Evolutionary conservation across 768 basidiomycete genomes (phyloP).

Genomic region (Russula lepida): DNA sequence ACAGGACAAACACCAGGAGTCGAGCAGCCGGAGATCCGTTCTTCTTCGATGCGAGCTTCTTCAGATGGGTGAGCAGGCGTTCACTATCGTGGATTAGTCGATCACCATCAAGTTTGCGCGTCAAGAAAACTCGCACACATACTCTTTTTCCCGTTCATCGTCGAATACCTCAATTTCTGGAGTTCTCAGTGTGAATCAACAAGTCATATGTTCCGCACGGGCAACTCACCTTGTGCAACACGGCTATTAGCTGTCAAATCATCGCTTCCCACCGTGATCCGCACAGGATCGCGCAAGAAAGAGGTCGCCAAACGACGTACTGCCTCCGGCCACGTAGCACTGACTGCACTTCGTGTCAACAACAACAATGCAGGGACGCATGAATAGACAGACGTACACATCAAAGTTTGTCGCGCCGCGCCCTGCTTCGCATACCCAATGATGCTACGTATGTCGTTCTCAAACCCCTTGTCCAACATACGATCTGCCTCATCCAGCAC

Average conservation of each 20-base stretch:
- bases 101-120: background rate
- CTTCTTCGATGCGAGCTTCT: constrained; percentile 51
- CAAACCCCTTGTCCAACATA: constrained; percentile 97
- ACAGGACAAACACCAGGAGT: constrained; percentile 87
- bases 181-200: background rate
- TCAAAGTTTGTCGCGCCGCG: constrained; percentile 78
- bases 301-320: constrained; percentile 83
- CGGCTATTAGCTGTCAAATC: constrained; percentile 90
- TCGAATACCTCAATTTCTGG: constrained; percentile 82
- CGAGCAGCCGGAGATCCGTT: constrained; percentile 56
- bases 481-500: constrained; percentile 97
- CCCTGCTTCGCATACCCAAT: constrained; percentile 65
- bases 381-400: constrained; percentile 56
- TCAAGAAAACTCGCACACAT: constrained; percentile 22
- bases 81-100: constrained; percentile 33
- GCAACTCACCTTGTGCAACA: constrained; percentile 59
- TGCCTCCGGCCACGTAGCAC: constrained; percentile 96
- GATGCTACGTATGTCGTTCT: constrained; percentile 92
- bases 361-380: background rate
- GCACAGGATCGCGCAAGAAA: constrained; percentile 77
- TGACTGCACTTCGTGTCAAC: constrained; percentile 44
- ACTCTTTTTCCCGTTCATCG: constrained; percentile 82
- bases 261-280: constrained; percentile 92
- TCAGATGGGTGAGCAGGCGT: constrained; percentile 51
- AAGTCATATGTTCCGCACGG: background rate